These are phyloP conservation scores for Peronospora farinosa DNA, from an alignment of 352 stramenopile species.

Conservation along the genomic window DNA sequence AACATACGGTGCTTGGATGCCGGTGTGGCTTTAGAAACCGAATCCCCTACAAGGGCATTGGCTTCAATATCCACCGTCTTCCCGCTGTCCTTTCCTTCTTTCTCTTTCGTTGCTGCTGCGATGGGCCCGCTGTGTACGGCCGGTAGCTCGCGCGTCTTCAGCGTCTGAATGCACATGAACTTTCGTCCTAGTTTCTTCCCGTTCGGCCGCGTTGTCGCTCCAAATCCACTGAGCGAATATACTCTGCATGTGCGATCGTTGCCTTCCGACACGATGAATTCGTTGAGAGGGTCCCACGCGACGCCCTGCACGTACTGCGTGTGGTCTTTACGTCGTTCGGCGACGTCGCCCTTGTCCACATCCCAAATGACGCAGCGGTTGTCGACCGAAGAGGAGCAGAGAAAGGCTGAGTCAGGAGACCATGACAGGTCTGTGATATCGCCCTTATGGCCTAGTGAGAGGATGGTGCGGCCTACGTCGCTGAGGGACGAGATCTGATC, in stretches of 20 bases:
- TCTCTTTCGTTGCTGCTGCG: slow-evolving; percentile 15
- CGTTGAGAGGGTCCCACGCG: slow-evolving; percentile 91
- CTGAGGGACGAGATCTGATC: slow-evolving; percentile 71
- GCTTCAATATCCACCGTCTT: slow-evolving; percentile 2
- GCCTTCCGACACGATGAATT: slow-evolving; percentile 91
- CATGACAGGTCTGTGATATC: slow-evolving; percentile 91
- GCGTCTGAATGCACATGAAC: slow-evolving; percentile 64
- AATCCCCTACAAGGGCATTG: slow-evolving; percentile 1
- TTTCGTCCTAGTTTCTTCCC: slow-evolving; percentile 70
- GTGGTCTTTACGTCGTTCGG: slow-evolving; percentile 89
- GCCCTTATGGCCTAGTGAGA: slow-evolving; percentile 78
- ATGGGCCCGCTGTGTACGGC: background rate
- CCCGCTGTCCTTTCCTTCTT: slow-evolving; percentile 7
- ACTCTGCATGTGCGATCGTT: slow-evolving; percentile 93
- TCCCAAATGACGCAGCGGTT: slow-evolving; percentile 89
- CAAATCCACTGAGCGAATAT: slow-evolving; percentile 79
- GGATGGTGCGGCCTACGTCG: slow-evolving; percentile 68
- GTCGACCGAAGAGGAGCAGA: slow-evolving; percentile 90
- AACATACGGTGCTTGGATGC: slow-evolving; percentile 84
- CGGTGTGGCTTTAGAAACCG: slow-evolving; percentile 12
- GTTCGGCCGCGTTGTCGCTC: slow-evolving; percentile 33
- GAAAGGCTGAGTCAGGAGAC: slow-evolving; percentile 86
- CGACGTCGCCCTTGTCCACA: slow-evolving; percentile 60
- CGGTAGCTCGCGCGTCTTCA: slow-evolving; percentile 71
- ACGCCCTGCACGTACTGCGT: slow-evolving; percentile 95